phyloP scores from a whole-genome alignment of 176 grass and related monocot genomes.

The Rhynchospora breviuscula region DNA sequence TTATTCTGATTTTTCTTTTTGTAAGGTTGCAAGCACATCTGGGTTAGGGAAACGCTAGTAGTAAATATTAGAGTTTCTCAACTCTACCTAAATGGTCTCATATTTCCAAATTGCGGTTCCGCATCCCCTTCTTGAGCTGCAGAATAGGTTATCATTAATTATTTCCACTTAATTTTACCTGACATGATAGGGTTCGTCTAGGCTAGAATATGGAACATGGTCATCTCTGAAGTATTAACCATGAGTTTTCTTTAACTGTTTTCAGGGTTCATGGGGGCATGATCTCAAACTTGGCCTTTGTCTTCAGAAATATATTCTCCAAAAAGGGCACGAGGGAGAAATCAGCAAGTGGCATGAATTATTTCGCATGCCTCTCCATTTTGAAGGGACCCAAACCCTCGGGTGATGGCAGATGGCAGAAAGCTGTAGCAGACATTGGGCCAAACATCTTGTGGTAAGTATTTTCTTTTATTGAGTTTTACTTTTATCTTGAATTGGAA shows the following conservation, averaged over 20 bases:
- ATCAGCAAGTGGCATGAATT: conserved; percentile 88
- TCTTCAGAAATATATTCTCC: conserved; percentile 91
- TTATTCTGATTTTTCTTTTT: too few species aligned
- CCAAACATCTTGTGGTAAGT: conserved; percentile 71
- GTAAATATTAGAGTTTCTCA: too few species aligned
- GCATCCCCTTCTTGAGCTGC: too few species aligned
- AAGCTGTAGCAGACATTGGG: conserved; percentile 63
- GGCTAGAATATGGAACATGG: background rate
- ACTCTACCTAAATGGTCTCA: too few species aligned
- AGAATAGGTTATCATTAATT: too few species aligned
- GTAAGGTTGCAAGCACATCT: too few species aligned
- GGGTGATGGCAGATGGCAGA: conserved; percentile 65
- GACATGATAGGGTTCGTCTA: too few species aligned
- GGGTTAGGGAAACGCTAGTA: too few species aligned
- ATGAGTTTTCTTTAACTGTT: conserved; percentile 6
- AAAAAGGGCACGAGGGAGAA: conserved; percentile 91
- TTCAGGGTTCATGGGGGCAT: conserved; percentile 96
- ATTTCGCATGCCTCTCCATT: conserved; percentile 83
- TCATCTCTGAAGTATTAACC: background rate
- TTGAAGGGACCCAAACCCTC: conserved; percentile 77
- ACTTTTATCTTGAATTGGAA: conserved; percentile 2
- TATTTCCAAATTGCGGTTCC: too few species aligned
- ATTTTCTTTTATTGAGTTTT: background rate
- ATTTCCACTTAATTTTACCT: too few species aligned
- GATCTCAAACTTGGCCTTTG: conserved; percentile 98